Base-by-base conservation (phyloP, 2,329 filamentous ascomycete genomes). In the Venturia pyrina region DNA sequence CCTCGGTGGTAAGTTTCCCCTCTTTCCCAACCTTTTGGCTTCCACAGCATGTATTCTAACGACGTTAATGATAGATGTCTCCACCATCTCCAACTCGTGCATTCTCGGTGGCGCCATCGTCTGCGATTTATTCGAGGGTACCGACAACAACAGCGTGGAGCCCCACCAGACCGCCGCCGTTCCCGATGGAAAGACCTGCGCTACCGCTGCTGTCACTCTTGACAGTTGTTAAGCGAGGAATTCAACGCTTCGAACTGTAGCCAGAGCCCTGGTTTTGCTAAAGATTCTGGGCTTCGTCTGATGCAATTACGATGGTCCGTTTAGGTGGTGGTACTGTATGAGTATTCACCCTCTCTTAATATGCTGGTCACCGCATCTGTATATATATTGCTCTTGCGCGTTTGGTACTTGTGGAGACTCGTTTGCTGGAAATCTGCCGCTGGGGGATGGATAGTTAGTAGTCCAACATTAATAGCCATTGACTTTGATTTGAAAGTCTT, bases 101-200 rank as follows among this genome's bases (percentile, higher is more conserved):
- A 41, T 66, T 40, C 19, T 32, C 11, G 65, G 37, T 13, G 63
- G 32, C 24, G 60, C 17, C 15, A 53, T n/a, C 60, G 19, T 64
- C 24, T 66, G 65, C 57, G 43, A 63, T 41, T 34, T 73, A 34
- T 75, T 70, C 68, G 69, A 72, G 68, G 72, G 73, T 46, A 67
- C 63, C 41, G 70, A 71, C 17, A 71, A 69, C n/a, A 68, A 68
- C 21, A 68, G 68, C 56, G 71, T 67, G 19, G 71, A 74, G 69
- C 72, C 72, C 1, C 71, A 61, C 24, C 72, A 73, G 70, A 72
- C 70, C 32, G 69, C 71, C 11, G 69, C 67, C 44, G 71, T 63
- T 2, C 70, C 73, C 11, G 72, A 74, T 70, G 72, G 72, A 10
- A 70, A 70, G 66, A 65, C 64, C 10, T 74, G 73, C 67, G 70